Evolutionary conservation across 805 yeast species (phyloP), one percentile per base, ranked within the genome.

Genomic region (Suhomyces sp.): DNA sequence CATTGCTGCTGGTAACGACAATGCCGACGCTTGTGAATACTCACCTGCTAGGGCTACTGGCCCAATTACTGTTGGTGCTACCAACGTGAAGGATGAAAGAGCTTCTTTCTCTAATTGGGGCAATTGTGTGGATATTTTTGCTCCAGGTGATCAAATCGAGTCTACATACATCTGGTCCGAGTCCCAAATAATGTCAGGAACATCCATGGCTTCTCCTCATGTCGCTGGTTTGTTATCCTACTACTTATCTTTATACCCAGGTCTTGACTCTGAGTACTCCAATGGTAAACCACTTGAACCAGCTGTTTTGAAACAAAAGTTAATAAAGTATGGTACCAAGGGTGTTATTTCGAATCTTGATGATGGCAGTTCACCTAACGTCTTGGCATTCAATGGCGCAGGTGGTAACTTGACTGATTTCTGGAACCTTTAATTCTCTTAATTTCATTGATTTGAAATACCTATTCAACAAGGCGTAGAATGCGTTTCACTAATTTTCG

Each of bases 121-220:
- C 70, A 82, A 80, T 67, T 93, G 99, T 79, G 97, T 94, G 54
- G 97, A 93, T 67, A 87, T 93, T 59, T 93, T 90, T 68, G 99
- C 96, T 27, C 99, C 99, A 23, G 99, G 99, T 66, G 86, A 90
- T 64, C 87, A 90, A 69, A 84, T 93, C 56, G 78, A 87, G 60
- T 90, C 97, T 44, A 87, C 93, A 38, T 88, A 87, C 69, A 88
- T 86, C 68, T 94, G 96, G 44, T 84, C 90, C 4, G 78, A 80
- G 44, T 87, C 93, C 60, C 91, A 94, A 45, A 83, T 89, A 40
- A 78, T 88, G 68, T 88, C 96, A 38, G 99, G 99, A 73, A 93
- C 97, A 9, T 93, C 98, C 13, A 93, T 93, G 99, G 97, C 98
- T 22, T 88, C 97, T 38, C 98, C 99, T 46, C 97, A 91, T 67